These are phyloP conservation scores for Sclerotinia glacialis DNA, from an alignment of 2,329 filamentous ascomycete genomes.

Conservation along the genomic window DNA sequence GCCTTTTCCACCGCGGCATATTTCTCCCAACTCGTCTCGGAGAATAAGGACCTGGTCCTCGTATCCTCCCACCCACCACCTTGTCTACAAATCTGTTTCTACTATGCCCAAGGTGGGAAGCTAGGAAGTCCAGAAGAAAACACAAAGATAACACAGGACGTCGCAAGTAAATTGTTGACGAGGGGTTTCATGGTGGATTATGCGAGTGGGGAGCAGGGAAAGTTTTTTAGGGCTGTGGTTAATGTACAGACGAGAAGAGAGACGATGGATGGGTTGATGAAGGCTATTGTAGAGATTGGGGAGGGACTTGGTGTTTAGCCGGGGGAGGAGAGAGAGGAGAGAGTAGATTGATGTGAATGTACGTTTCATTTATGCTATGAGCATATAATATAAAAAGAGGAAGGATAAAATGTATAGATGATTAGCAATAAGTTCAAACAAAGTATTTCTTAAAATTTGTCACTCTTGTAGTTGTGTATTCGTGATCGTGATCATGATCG, in stretches of 20 bases:
- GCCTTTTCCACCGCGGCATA: slow-evolving; percentile 71
- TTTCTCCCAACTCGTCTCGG: slow-evolving; percentile 59
- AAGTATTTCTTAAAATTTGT: no score
- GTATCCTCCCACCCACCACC: slow-evolving; percentile 75
- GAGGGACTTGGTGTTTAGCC: slow-evolving; percentile 9
- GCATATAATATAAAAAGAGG: no score
- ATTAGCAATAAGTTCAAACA: no score
- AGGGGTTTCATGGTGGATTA: slow-evolving; percentile 66
- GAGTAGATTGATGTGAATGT: no score
- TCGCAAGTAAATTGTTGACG: slow-evolving; percentile 53
- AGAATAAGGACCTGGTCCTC: slow-evolving; percentile 61
- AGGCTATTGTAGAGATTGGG: slow-evolving; percentile 49
- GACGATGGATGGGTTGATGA: slow-evolving; percentile 61
- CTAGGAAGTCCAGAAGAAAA: slow-evolving; percentile 46
- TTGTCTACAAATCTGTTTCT: slow-evolving; percentile 94
- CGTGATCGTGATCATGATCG: no score
- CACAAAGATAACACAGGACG: slow-evolving; percentile 52
- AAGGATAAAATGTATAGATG: no score
- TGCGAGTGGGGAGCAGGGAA: slow-evolving; percentile 53
- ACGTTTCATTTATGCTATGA: neutral
- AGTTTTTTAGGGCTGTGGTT: slow-evolving; percentile 68
- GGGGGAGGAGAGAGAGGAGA: no score
- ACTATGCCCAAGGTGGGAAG: slow-evolving; percentile 63
- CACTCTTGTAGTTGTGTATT: no score
- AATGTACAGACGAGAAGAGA: slow-evolving; percentile 58